phyloP scores from a whole-genome alignment of 2,329 filamentous ascomycete species.

The Neoscytalidium dimidiatum region DNA sequence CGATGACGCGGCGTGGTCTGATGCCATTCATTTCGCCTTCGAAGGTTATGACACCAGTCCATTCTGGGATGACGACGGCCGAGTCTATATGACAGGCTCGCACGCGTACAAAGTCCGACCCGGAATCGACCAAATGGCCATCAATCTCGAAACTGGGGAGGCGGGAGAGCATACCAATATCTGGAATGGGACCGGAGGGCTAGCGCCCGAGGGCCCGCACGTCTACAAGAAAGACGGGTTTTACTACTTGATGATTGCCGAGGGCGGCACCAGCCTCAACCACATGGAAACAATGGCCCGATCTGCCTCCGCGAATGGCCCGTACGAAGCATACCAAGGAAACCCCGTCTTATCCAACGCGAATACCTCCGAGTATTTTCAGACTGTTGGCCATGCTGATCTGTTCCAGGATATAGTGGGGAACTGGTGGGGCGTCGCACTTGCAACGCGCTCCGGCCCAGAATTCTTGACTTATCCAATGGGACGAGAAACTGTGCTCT shows the following conservation, averaged over 20 bases:
- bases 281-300: conserved; percentile 44
- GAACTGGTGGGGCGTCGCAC: conserved; percentile 37
- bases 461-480: conserved; percentile 36
- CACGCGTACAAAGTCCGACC: conserved; percentile 31
- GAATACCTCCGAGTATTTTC: conserved; percentile 42
- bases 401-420: conserved; percentile 37
- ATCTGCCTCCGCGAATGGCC: conserved; percentile 41
- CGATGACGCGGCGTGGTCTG: conserved; percentile 47
- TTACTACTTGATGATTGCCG: conserved; percentile 40
- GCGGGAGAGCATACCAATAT: conserved; percentile 28
- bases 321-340: conserved; percentile 41
- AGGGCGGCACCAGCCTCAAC: conserved; percentile 43
- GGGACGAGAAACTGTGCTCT: conserved; percentile 35
- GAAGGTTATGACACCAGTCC: conserved; percentile 56
- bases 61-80: conserved; percentile 60
- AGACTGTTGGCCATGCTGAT: conserved; percentile 40
- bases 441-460: conserved; percentile 36
- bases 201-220: conserved; percentile 39
- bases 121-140: conserved; percentile 32
- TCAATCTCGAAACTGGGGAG: conserved; percentile 37
- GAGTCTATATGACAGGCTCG: conserved; percentile 48
- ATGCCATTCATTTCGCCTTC: conserved; percentile 52
- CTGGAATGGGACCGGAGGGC: conserved; percentile 40
- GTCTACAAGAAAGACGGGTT: conserved; percentile 40
- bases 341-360: conserved; percentile 47